phyloP scores from a whole-genome alignment of 2,329 filamentous ascomycete genomes.

The Botrytis medusae region DNA sequence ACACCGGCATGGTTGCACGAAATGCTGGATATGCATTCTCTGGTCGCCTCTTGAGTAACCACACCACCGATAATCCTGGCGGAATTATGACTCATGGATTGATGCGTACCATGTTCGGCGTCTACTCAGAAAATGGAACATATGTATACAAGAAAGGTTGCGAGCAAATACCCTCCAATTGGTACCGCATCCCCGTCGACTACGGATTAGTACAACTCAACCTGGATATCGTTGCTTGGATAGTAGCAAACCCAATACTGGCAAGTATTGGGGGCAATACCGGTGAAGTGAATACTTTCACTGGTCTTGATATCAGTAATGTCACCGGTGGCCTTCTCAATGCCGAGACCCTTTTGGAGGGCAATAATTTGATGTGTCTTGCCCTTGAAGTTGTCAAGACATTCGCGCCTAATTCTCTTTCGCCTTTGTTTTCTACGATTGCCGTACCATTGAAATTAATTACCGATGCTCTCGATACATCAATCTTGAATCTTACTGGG shows the following conservation, averaged over 20 bases:
- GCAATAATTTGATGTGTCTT: not conserved
- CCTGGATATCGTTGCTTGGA: not conserved
- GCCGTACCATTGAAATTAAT: not conserved
- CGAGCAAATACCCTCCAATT: not conserved
- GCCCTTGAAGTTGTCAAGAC: not conserved
- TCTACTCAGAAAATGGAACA: not conserved
- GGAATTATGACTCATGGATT: not conserved
- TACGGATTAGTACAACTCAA: conserved; percentile 1
- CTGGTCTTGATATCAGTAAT: not conserved
- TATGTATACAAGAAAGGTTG: conserved; percentile 1
- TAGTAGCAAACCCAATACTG: not conserved
- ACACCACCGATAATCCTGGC: not conserved
- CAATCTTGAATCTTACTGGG: not conserved
- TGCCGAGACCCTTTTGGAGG: not conserved
- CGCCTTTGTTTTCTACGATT: not conserved
- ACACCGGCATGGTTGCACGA: conserved; percentile 1
- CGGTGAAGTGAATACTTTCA: not conserved
- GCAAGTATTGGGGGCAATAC: not conserved
- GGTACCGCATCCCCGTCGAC: not conserved
- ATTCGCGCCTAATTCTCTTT: not conserved
- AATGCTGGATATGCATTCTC: conserved; percentile 1
- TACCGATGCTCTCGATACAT: not conserved
- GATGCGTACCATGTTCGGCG: not conserved
- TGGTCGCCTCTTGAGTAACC: conserved; percentile 1
- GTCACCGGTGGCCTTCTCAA: not conserved